Base-by-base conservation (phyloP, 2,329 filamentous ascomycete genomes). In the Aspergillus carbonarius region DNA sequence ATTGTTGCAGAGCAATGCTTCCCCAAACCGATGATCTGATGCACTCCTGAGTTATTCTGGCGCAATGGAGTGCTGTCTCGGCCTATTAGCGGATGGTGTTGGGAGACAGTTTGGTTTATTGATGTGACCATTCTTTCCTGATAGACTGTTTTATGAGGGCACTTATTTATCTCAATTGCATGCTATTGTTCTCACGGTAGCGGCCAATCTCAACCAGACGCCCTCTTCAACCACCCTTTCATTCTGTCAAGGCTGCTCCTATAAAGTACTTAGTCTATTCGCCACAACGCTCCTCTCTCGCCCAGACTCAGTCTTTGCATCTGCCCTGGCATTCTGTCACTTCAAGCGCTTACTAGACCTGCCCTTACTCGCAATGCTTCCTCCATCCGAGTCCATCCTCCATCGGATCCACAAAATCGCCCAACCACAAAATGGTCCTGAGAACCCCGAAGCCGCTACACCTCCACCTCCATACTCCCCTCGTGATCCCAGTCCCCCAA, bases 381-480 rank as follows among this genome's bases (percentile, higher is more conserved):
- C 69, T n/a, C 66, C 68, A 34, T 68, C 68, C n/a, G 67, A 72
- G 30, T 66, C 66, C 18, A 55, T 71, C 30, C 60, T 63, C 18
- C 68, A 73, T 20, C 67, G 69, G n/a, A 61, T 58, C 40, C 64
- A 66, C 37, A 73, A 72, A 54, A 64, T 70, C 18, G 63, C 64
- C 12, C 68, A 69, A 52, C 60, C 59, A 17, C 53, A 63, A 17
- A 61, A 63, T 42, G 65, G 59, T 42, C 49, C 67, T 46, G 63
- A 59, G 17, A 60, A 55, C n/a, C 56, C 59, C 10, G 51, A 58
- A 30, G 39, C 25, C 17, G 20, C 55, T 2, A 35, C 63, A 15
- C 59, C 66, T 20, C 67, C 69, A 25, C 68, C 70, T 9, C 66
- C 69, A 54, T 70, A 72, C 49, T 60, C 63, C n/a, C 15, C 39